phyloP scores from a whole-genome alignment of 1,284 basidiomycete genomes.

The Sporisorium iseilematis-ciliati region DNA sequence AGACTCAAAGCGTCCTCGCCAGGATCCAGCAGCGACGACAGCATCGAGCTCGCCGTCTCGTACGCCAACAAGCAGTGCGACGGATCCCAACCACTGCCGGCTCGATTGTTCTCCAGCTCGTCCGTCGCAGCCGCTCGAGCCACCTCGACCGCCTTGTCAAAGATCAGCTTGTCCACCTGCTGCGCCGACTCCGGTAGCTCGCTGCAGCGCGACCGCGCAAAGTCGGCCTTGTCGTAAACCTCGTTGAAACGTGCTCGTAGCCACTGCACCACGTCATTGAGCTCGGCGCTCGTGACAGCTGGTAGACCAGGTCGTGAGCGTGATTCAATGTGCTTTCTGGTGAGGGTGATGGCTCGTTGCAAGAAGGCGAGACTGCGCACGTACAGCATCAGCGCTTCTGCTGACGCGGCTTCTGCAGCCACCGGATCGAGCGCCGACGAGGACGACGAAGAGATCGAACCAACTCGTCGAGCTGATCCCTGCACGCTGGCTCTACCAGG shows the following conservation, averaged over 20 bases:
- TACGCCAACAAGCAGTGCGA: constrained; percentile 88
- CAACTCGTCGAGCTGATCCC: constrained; percentile 22
- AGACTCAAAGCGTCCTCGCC: constrained; percentile 77
- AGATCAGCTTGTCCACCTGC: constrained; percentile 73
- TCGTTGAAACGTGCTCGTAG: constrained; percentile 75
- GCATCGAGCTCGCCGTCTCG: constrained; percentile 91
- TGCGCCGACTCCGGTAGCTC: constrained; percentile 72
- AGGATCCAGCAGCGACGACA: constrained; percentile 91
- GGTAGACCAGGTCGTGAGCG: constrained; percentile 51
- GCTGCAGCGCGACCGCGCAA: constrained; percentile 72
- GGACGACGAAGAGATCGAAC: constrained; percentile 43
- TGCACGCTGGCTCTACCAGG: constrained; percentile 30
- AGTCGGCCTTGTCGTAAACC: constrained; percentile 74
- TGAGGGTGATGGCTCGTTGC: constrained; percentile 81
- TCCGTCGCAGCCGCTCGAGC: constrained; percentile 91
- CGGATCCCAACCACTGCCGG: constrained; percentile 76
- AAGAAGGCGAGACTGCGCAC: constrained; percentile 92
- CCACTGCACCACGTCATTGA: constrained; percentile 75
- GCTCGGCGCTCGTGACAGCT: constrained; percentile 71
- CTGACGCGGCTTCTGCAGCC: constrained; percentile 71
- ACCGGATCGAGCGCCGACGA: constrained; percentile 42
- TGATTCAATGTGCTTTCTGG: constrained; percentile 71
- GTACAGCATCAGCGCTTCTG: constrained; percentile 87
- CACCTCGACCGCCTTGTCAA: constrained; percentile 74
- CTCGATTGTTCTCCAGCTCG: constrained; percentile 77